phyloP scores from a whole-genome alignment of 495 filamentous ascomycete species.

The Neurospora sp. region DNA sequence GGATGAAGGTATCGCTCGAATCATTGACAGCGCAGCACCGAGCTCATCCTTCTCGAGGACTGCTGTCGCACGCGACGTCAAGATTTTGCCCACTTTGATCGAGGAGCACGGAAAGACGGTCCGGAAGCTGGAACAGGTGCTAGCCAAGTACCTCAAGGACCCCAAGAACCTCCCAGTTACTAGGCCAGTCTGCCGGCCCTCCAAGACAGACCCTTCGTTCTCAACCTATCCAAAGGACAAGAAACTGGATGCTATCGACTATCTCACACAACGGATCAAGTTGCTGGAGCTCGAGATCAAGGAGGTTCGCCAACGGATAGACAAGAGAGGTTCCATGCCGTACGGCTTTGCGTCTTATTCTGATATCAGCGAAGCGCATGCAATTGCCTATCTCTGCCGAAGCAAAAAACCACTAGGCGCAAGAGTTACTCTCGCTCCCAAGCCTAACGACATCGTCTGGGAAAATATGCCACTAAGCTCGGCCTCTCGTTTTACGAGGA shows the following conservation, averaged over 20 bases:
- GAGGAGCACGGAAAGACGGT: slow-evolving; percentile 75
- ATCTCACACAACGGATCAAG: slow-evolving; percentile 74
- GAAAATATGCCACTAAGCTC: slow-evolving; percentile 72
- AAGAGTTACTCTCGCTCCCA: slow-evolving; percentile 66
- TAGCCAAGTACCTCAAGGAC: slow-evolving; percentile 84
- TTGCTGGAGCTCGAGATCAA: slow-evolving; percentile 76
- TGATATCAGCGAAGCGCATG: slow-evolving; percentile 76
- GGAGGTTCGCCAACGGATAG: slow-evolving; percentile 67
- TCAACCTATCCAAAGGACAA: slow-evolving; percentile 49
- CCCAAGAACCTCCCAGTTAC: slow-evolving; percentile 68
- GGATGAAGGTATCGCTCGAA: slow-evolving; percentile 75
- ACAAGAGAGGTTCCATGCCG: slow-evolving; percentile 75
- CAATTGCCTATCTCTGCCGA: slow-evolving; percentile 69
- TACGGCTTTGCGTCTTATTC: slow-evolving; percentile 94
- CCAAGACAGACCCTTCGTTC: slow-evolving; percentile 56
- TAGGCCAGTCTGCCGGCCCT: slow-evolving; percentile 70
- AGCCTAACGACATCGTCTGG: slow-evolving; percentile 92
- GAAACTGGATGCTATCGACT: slow-evolving; percentile 90
- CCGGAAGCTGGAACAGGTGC: slow-evolving; percentile 64
- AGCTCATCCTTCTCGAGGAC: slow-evolving; percentile 67
- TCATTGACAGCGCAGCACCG: slow-evolving; percentile 66
- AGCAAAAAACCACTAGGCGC: slow-evolving; percentile 76
- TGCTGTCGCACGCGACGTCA: slow-evolving; percentile 83
- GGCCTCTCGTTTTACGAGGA: slow-evolving; percentile 54
- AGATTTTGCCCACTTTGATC: slow-evolving; percentile 73